Evolutionary conservation across 1,284 basidiomycete genomes (phyloP).

Genomic region (Pseudozyma thailandica): DNA sequence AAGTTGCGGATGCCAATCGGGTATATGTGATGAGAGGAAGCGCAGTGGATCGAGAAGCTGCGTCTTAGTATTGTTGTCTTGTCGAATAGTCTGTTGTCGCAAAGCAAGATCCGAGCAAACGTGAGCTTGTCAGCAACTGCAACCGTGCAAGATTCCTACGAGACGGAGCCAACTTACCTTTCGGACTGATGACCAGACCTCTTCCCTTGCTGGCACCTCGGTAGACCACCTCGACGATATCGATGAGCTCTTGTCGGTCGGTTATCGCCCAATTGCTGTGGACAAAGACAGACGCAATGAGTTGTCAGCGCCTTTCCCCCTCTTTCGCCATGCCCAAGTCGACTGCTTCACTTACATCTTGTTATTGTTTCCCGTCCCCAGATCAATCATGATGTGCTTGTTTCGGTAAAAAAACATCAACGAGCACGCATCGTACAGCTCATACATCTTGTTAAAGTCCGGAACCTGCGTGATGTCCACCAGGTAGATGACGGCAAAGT

Average conservation of each 20-base stretch:
- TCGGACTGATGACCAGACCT: constrained; percentile 96
- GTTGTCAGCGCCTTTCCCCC: neutral
- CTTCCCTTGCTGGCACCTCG: constrained; percentile 96
- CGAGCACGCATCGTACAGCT: constrained; percentile 54
- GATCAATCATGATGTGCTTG: constrained; percentile 99
- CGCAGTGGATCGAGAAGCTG: too few species aligned
- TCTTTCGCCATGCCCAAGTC: neutral
- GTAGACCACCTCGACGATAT: constrained; percentile 98
- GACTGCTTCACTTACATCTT: constrained; percentile 75
- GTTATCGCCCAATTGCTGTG: constrained; percentile 65
- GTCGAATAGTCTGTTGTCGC: constrained; percentile 56
- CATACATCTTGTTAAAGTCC: constrained; percentile 91
- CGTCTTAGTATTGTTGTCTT: constrained; percentile 51
- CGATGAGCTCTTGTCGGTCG: constrained; percentile 76
- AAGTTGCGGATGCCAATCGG: neutral
- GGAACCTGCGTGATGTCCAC: constrained; percentile 97
- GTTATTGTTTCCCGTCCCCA: constrained; percentile 99
- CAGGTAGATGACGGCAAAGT: constrained; percentile 96
- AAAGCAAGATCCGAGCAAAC: neutral
- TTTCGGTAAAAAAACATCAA: constrained; percentile 73
- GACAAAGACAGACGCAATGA: neutral
- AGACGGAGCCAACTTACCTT: constrained; percentile 73
- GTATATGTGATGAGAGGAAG: constrained; percentile 8
- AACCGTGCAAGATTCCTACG: too few species aligned
- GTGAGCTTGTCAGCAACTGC: neutral